Evolutionary conservation across 345 rosid genomes (phyloP).

Genomic region (Heritiera fomes): DNA sequence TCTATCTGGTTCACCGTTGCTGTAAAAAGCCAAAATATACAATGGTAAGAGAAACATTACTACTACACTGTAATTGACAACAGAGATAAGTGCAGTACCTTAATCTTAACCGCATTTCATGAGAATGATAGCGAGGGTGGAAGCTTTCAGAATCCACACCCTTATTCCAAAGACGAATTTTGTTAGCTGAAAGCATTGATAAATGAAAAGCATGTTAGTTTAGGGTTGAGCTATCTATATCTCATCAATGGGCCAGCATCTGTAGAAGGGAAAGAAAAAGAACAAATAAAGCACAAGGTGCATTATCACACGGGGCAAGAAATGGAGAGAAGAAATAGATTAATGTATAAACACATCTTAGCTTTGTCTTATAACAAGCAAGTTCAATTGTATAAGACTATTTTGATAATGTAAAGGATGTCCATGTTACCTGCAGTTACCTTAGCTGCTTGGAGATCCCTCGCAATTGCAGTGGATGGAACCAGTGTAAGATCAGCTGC

Average conservation of each 20-base stretch:
- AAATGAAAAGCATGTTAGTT: conserved; percentile 25
- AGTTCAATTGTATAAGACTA: conserved; percentile 11
- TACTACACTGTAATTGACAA: not conserved
- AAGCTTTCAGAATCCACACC: conserved; percentile 97
- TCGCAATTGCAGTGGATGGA: conserved; percentile 89
- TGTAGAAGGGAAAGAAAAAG: not conserved
- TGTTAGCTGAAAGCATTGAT: conserved; percentile 57
- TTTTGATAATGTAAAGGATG: not conserved
- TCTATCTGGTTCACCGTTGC: conserved; percentile 88
- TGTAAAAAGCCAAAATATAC: conserved; percentile 37
- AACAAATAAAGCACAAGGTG: not conserved
- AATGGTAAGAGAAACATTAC: conserved; percentile 17
- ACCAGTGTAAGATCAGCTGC: conserved; percentile 98
- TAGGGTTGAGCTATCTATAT: not conserved
- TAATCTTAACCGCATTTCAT: conserved; percentile 81
- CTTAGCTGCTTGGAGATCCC: conserved; percentile 77
- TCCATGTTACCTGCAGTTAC: conserved; percentile 77
- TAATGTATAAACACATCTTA: not conserved
- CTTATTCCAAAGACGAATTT: conserved; percentile 96
- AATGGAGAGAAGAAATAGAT: not conserved
- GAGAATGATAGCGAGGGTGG: conserved; percentile 72
- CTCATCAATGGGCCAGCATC: not conserved
- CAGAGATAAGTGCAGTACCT: conserved; percentile 42
- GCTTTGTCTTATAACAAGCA: not conserved
- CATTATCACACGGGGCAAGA: not conserved